Conservation (phyloP, 768 basidiomycete genomes). For the Tricholoma flavovirens region DNA sequence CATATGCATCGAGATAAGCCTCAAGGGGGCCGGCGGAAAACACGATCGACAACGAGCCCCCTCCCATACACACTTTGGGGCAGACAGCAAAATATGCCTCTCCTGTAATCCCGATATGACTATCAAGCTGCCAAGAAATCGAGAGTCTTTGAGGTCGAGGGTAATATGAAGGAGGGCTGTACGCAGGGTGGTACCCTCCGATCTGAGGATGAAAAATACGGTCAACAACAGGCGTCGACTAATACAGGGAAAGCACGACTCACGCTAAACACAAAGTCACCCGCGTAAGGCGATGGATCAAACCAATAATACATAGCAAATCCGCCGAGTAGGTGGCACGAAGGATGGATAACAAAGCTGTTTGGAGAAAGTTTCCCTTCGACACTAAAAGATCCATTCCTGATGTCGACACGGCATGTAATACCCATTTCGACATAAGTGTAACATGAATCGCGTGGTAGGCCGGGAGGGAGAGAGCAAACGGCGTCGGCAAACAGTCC, state of each 20-base stretch:
- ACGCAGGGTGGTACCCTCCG: constrained; percentile 2
- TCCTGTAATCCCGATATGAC: background rate
- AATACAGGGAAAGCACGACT: background rate
- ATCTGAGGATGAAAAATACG: background rate
- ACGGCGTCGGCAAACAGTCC: background rate
- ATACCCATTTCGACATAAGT: constrained; percentile 1
- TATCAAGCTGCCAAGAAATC: constrained; percentile 1
- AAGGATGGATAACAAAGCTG: constrained; percentile 1
- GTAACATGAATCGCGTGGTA: background rate
- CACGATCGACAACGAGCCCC: background rate
- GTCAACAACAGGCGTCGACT: too few species aligned
- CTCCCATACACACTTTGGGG: constrained; percentile 3
- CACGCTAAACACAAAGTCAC: constrained; percentile 3
- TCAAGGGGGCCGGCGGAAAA: too few species aligned
- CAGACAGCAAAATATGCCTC: constrained; percentile 2
- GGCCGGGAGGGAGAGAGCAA: too few species aligned
- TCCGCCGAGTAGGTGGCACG: constrained; percentile 4
- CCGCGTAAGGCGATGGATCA: background rate
- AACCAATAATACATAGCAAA: constrained; percentile 5
- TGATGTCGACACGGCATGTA: background rate
- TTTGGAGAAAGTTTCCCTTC: background rate
- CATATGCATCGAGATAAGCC: constrained; percentile 1
- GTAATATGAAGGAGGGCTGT: background rate
- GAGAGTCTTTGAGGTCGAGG: background rate
- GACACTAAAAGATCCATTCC: background rate